Evolutionary conservation across 768 basidiomycete species (phyloP).

Genomic region (Lepiota brunneoincarnata): DNA sequence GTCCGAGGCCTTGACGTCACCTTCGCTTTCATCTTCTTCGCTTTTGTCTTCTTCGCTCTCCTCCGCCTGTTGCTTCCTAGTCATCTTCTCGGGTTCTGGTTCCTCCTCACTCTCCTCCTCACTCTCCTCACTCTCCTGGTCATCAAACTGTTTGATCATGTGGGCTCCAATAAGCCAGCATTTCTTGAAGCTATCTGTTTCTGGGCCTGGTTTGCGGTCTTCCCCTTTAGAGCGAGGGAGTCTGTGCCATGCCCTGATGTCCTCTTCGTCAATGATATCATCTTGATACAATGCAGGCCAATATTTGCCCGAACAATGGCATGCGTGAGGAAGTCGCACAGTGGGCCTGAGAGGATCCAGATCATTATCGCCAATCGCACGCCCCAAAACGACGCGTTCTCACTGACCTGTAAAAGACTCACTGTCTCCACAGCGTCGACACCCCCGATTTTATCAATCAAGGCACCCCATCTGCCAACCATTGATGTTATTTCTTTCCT

Average conservation of each 20-base stretch:
- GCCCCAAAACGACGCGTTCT: background rate
- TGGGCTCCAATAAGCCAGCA: slow-evolving; percentile 69
- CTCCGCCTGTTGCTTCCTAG: slow-evolving; percentile 8
- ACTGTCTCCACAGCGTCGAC: slow-evolving; percentile 81
- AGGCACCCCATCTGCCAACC: slow-evolving; percentile 75
- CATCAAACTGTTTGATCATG: slow-evolving; percentile 82
- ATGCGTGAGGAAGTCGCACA: slow-evolving; percentile 62
- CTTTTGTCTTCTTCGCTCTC: slow-evolving; percentile 12
- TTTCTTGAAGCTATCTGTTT: slow-evolving; percentile 57
- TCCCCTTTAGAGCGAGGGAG: slow-evolving; percentile 53
- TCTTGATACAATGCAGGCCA: slow-evolving; percentile 85
- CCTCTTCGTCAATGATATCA: slow-evolving; percentile 90
- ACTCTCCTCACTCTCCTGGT: slow-evolving; percentile 54
- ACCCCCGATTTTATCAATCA: slow-evolving; percentile 81
- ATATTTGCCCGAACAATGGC: slow-evolving; percentile 78
- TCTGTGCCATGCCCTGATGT: slow-evolving; percentile 85
- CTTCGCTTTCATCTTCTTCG: slow-evolving; percentile 13
- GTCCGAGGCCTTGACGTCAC: background rate
- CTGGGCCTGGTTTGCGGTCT: slow-evolving; percentile 34
- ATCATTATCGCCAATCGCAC: slow-evolving; percentile 1
- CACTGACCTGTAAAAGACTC: slow-evolving; percentile 68
- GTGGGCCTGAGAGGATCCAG: slow-evolving; percentile 43
- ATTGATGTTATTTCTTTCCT: slow-evolving; percentile 63
- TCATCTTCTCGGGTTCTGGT: slow-evolving; percentile 10
- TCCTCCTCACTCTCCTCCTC: slow-evolving; percentile 22